These are phyloP conservation scores for Ceratobasidium sp. DNA, from an alignment of 1,284 basidiomycete genomes.

Conservation along the genomic window DNA sequence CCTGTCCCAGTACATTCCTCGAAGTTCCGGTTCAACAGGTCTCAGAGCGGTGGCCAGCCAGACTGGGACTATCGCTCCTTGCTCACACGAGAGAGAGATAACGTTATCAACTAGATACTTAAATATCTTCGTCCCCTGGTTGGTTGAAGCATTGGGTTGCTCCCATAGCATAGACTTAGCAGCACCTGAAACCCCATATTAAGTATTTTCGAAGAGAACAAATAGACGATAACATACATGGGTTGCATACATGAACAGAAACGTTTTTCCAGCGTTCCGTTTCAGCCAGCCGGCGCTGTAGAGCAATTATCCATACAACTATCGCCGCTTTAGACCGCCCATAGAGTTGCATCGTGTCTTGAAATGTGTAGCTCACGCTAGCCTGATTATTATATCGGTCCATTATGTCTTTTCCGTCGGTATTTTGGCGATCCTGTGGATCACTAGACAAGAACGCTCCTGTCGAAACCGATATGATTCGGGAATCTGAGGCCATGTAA, in stretches of 20 bases:
- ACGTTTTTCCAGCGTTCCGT: slow-evolving; percentile 41
- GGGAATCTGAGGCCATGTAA: slow-evolving; percentile 39
- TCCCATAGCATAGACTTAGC: slow-evolving; percentile 26
- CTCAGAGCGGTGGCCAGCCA: slow-evolving; percentile 39
- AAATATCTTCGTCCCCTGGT: slow-evolving; percentile 5
- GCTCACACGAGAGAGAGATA: slow-evolving; percentile 10
- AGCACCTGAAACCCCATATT: slow-evolving; percentile 19
- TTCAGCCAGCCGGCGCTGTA: slow-evolving; percentile 33
- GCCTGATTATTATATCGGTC: slow-evolving; percentile 10
- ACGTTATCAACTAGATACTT: slow-evolving; percentile 2
- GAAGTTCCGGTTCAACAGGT: slow-evolving; percentile 3
- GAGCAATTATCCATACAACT: slow-evolving; percentile 44
- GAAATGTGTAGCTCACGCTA: slow-evolving; percentile 14
- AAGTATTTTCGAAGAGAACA: neutral
- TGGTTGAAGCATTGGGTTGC: neutral
- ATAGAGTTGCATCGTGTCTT: slow-evolving; percentile 38
- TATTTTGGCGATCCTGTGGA: slow-evolving; percentile 21
- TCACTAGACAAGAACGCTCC: slow-evolving; percentile 42
- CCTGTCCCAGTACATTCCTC: slow-evolving; percentile 45
- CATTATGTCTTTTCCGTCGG: slow-evolving; percentile 43
- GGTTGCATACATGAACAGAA: slow-evolving; percentile 44
- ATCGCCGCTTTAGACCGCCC: slow-evolving; percentile 45
- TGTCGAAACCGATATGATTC: slow-evolving; percentile 42
- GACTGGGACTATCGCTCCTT: slow-evolving; percentile 42
- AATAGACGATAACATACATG: slow-evolving; percentile 34